These are phyloP conservation scores for Lepiota subincarnata DNA, from an alignment of 768 basidiomycete genomes.

Conservation along the genomic window DNA sequence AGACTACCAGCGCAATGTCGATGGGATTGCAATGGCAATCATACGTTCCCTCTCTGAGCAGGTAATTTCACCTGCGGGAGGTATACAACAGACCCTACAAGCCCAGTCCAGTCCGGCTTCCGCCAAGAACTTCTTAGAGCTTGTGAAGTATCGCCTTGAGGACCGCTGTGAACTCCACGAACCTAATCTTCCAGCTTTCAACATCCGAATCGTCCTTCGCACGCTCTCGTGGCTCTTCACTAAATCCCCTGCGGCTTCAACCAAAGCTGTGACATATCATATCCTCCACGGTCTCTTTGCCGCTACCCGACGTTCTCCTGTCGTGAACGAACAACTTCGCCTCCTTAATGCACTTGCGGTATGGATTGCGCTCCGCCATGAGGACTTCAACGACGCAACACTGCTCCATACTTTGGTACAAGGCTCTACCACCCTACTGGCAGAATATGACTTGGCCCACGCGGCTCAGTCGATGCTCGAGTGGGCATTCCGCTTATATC, in stretches of 20 bases:
- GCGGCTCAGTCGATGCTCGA: slow-evolving; percentile 73
- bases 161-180: slow-evolving; percentile 50
- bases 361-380: slow-evolving; percentile 60
- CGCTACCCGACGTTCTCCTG: slow-evolving; percentile 56
- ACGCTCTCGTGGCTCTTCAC: slow-evolving; percentile 59
- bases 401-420: slow-evolving; percentile 68
- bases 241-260: slow-evolving; percentile 36
- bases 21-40: slow-evolving; percentile 54
- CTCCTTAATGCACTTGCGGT: slow-evolving; percentile 69
- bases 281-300: slow-evolving; percentile 71
- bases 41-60: slow-evolving; percentile 66
- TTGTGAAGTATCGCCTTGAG: slow-evolving; percentile 49
- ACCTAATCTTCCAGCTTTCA: slow-evolving; percentile 64
- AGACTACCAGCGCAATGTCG: slow-evolving; percentile 35
- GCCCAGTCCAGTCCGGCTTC: slow-evolving; percentile 11
- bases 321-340: slow-evolving; percentile 83
- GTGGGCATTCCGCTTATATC: slow-evolving; percentile 65
- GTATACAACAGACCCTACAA: slow-evolving; percentile 45
- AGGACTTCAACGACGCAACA: slow-evolving; percentile 51
- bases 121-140: slow-evolving; percentile 40
- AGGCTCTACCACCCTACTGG: slow-evolving; percentile 60
- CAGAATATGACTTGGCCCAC: slow-evolving; percentile 62
- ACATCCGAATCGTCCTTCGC: slow-evolving; percentile 43
- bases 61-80: slow-evolving; percentile 49
- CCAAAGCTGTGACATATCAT: slow-evolving; percentile 68